Conservation (phyloP, 2,329 filamentous ascomycete species). For the Calonectria pteridis region DNA sequence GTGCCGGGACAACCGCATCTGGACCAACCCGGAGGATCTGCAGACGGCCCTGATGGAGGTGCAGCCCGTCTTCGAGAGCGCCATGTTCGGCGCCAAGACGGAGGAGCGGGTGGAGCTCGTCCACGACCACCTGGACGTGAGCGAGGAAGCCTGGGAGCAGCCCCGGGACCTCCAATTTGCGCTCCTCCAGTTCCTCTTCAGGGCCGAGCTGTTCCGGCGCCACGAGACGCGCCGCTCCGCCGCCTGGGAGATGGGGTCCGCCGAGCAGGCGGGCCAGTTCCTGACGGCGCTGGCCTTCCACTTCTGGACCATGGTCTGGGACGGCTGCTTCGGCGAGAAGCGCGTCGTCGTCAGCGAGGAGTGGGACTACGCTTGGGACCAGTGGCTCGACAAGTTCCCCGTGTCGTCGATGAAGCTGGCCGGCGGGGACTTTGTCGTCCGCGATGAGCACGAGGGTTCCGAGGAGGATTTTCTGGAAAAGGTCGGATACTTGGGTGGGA, state of each 20-base stretch:
- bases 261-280: conserved; percentile 34
- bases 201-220: conserved; percentile 42
- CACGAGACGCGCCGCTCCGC: conserved; percentile 34
- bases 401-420: not conserved
- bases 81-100: conserved; percentile 37
- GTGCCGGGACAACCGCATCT: not conserved
- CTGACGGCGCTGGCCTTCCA: conserved; percentile 41
- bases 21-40: conserved; percentile 14
- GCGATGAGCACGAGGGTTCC: conserved; percentile 31
- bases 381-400: conserved; percentile 46
- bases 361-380: conserved; percentile 46
- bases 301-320: conserved; percentile 37
- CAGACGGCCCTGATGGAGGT: conserved; percentile 21
- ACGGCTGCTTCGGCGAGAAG: conserved; percentile 30
- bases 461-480: conserved; percentile 37
- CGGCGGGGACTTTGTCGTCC: conserved; percentile 30
- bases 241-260: conserved; percentile 37
- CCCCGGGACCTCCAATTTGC: conserved; percentile 21
- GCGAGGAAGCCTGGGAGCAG: not conserved
- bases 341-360: not conserved
- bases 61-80: conserved; percentile 25
- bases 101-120: not conserved
- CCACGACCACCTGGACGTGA: conserved; percentile 29
- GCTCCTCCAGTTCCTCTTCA: conserved; percentile 42
- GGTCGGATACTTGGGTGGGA: conserved; percentile 46